Conservation (phyloP, 129 eudicot species). For the Oenanthe sinensis region DNA sequence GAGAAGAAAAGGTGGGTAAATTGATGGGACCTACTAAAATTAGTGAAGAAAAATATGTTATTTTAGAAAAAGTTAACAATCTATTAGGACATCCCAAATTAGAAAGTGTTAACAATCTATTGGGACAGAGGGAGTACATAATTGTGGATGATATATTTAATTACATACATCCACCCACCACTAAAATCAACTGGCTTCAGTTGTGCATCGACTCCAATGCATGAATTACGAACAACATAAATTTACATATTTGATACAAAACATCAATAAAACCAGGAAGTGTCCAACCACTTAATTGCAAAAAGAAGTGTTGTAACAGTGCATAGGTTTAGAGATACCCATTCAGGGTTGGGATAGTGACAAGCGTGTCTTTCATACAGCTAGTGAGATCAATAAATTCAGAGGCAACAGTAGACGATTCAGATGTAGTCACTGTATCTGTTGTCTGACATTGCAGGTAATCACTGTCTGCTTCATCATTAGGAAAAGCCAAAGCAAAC, state of each 20-base stretch:
- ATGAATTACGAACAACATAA: background rate
- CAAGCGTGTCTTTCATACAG: conserved; percentile 53
- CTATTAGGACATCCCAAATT: too few relatives aligned
- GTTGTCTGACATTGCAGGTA: conserved; percentile 16
- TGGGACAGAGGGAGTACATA: background rate
- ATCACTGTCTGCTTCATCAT: conserved; percentile 25
- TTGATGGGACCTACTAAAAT: too few relatives aligned
- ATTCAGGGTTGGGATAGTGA: conserved; percentile 81
- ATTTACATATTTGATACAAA: background rate
- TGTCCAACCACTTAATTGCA: background rate
- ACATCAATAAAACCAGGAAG: background rate
- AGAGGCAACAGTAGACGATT: conserved; percentile 21
- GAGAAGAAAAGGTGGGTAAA: too few relatives aligned
- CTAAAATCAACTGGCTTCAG: background rate
- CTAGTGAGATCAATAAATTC: conserved; percentile 63
- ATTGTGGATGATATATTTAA: background rate
- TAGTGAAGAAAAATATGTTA: too few relatives aligned
- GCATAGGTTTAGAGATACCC: conserved; percentile 39
- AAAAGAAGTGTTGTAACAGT: background rate
- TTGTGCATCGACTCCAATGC: background rate
- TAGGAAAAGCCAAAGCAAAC: conserved; percentile 50
- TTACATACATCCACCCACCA: background rate
- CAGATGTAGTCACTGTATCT: conserved; percentile 15
- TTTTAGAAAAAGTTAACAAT: too few relatives aligned
- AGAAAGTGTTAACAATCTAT: too few relatives aligned